These are phyloP conservation scores for bread wheat (Triticum aestivum) DNA, from an alignment of 176 grass and related monocot genomes.

Conservation along the genomic window IWGSC_CS_RefSeq_v2.1 NC_057800.1:128192193-128192692, in stretches of 20 bases:
- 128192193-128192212: background rate
- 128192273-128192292: background rate
- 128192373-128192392: conserved; percentile 73
- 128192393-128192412: conserved; percentile 89
- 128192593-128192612: too few relatives aligned
- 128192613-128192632: too few relatives aligned
- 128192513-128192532: background rate
- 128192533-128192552: background rate
- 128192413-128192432: conserved; percentile 72
- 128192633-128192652: too few relatives aligned
- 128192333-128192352: conserved; percentile 84
- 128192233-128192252: background rate
- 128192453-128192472: background rate
- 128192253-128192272: background rate
- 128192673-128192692: too few relatives aligned
- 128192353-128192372: conserved; percentile 78
- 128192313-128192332: conserved; percentile 49
- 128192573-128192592: too few relatives aligned
- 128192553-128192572: background rate
- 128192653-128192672: too few relatives aligned
- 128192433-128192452: conserved; percentile 78
- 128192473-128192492: background rate
- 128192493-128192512: background rate
- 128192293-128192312: background rate
- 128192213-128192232: background rate